Percentiles rank a stretch among this genome's conserved stretches.
These are phyloP conservation scores for Pseudozyma pruni DNA, from an alignment of 1,284 basidiomycete genomes.

Conservation along the genomic window DNA sequence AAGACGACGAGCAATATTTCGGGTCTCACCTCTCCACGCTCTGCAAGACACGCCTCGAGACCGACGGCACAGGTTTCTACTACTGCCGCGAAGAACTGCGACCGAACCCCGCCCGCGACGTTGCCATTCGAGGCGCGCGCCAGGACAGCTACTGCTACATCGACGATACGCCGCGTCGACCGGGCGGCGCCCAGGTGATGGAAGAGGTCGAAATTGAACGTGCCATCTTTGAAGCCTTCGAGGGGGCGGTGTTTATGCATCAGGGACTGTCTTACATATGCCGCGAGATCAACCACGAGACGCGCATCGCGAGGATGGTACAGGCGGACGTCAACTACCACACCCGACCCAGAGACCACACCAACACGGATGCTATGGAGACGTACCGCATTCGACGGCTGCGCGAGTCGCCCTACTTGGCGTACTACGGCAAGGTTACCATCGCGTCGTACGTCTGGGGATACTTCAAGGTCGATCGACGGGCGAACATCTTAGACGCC, in stretches of 20 bases:
- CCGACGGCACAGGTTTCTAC: slow-evolving; percentile 77
- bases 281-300: slow-evolving; percentile 83
- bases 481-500: slow-evolving; percentile 76
- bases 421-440: slow-evolving; percentile 80
- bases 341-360: slow-evolving; percentile 74
- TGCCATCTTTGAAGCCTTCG: slow-evolving; percentile 81
- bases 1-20: slow-evolving; percentile 79
- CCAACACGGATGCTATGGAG: slow-evolving; percentile 81
- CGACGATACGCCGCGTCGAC: slow-evolving; percentile 73
- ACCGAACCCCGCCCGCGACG: slow-evolving; percentile 77
- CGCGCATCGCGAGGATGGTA: slow-evolving; percentile 77
- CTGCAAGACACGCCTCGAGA: slow-evolving; percentile 73
- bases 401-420: slow-evolving; percentile 73
- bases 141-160: slow-evolving; percentile 83
- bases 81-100: slow-evolving; percentile 81
- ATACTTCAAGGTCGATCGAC: slow-evolving; percentile 65
- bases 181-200: slow-evolving; percentile 72
- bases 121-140: slow-evolving; percentile 80
- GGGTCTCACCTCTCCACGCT: slow-evolving; percentile 71
- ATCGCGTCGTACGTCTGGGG: slow-evolving; percentile 80
- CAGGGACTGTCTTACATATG: slow-evolving; percentile 72
- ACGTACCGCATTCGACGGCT: slow-evolving; percentile 81
- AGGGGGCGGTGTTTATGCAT: slow-evolving; percentile 70
- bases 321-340: slow-evolving; percentile 84
- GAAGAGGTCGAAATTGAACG: slow-evolving; percentile 89